phyloP scores from a whole-genome alignment of 2,329 filamentous ascomycete genomes.

The Aspergillus niger region DNA sequence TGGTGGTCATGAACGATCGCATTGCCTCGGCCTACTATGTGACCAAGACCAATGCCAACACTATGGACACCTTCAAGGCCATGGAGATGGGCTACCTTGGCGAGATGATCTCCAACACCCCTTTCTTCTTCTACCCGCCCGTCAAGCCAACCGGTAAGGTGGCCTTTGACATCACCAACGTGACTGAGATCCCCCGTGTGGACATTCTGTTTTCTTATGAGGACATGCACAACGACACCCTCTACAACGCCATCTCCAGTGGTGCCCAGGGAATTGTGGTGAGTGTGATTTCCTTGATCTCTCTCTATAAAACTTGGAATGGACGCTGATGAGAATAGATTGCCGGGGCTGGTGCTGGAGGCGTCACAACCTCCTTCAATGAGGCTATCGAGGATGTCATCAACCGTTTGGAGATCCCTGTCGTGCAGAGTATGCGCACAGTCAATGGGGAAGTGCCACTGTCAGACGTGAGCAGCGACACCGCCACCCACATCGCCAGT shows the following conservation, averaged over 20 bases:
- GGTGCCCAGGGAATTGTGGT: slow-evolving; percentile 30
- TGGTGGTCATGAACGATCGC: slow-evolving; percentile 65
- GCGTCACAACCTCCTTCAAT: slow-evolving; percentile 22
- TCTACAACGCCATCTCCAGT: slow-evolving; percentile 25
- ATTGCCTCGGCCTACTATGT: slow-evolving; percentile 61
- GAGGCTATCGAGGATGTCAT: slow-evolving; percentile 21
- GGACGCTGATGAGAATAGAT: slow-evolving; percentile 16
- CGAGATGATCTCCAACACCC: slow-evolving; percentile 59
- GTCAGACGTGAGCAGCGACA: slow-evolving; percentile 19
- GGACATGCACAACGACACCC: slow-evolving; percentile 29
- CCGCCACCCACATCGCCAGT: slow-evolving; percentile 26
- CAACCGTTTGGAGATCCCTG: slow-evolving; percentile 19
- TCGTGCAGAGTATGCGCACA: slow-evolving; percentile 28
- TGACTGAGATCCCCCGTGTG: slow-evolving; percentile 27
- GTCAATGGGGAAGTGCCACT: slow-evolving; percentile 29
- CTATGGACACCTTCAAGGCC: slow-evolving; percentile 63
- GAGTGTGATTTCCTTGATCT: slow-evolving; percentile 4
- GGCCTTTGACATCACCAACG: slow-evolving; percentile 17
- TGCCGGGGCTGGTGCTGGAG: slow-evolving; percentile 28
- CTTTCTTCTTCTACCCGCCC: slow-evolving; percentile 62
- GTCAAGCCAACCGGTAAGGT: slow-evolving; percentile 51
- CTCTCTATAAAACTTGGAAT: not conserved
- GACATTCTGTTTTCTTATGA: slow-evolving; percentile 32
- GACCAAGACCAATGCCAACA: slow-evolving; percentile 65
- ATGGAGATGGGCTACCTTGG: slow-evolving; percentile 61